Base-by-base conservation (phyloP, 129 eudicot species). In the Silybum marianum region DNA sequence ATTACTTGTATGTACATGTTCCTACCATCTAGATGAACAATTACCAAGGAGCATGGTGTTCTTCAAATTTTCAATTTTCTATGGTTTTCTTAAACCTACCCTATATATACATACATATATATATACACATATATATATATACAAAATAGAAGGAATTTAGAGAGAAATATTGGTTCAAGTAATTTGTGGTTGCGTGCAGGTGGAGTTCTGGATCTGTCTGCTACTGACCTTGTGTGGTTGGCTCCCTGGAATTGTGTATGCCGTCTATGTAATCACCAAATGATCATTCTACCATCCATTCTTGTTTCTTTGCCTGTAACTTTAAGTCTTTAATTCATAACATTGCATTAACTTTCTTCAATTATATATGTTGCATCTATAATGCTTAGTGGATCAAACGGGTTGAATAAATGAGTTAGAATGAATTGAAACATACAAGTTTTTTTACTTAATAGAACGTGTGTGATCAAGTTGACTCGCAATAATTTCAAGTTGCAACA, bases 241-340 rank as follows among this genome's bases (percentile, higher is more conserved):
- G 78, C 42, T 90, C 18, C 94, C 94, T 69, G 91, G 94, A 26
- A 90, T 90, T 68, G 78, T 90, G 16, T 90, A 85, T 73, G 94
- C 91, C 7, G 46, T 90, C 78, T 90, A 79, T 65, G 88, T 60
- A 66, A 78, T 90, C 88, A 88, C 90, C 82, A 88, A 88, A 85
- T 81, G 51, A 84, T 54, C 63, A 54, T 54, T 16, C 60, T 48
- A 48, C 60, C 63, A 51, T 51, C 22, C 22, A 51, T 13, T 14
- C 16, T 16, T 54, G 63, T 19, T 3, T 51, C 19, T 51, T 32
- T 32, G 4, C 36, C 36, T 32, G 36, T 32, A 32, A 32, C 36
- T 32, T 28, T 28, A 28, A 28, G 16, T 13, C 16, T 48, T 16
- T 51, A 51, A 51, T 16, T 54, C 0, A 54, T 54, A 54, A 54